Evolutionary conservation across 306 rosid genomes (phyloP), one percentile per base, ranked within the genome.

Genomic region (Ammopiptanthus mongolicus): DNA sequence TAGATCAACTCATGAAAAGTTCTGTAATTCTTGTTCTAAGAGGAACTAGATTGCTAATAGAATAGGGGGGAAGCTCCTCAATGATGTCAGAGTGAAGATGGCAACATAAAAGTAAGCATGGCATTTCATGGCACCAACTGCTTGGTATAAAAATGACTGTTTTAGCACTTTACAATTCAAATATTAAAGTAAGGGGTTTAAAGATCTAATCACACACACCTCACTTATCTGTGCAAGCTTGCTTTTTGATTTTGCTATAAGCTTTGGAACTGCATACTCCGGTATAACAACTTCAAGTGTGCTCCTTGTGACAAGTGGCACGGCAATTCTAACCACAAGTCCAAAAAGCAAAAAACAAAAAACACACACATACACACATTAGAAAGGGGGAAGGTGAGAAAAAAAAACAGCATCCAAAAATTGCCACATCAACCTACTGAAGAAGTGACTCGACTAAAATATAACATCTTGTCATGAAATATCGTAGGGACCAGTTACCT

Each of bases 211-310:
- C 70, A 57, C 63, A 83, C 87, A 28, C 55, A 92, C 99, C 98
- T 92, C 99, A 42, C 99, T 96, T 81, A 96, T 92, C 80, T 86
- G 97, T 29, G 85, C 89, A 76, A 96, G 99, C 93, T 86, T 96
- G 96, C 86, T 96, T 86, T 86, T 96, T 17, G 97, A 92, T 78
- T 87, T 92, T 56, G 91, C 91, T 67, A 86, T 80, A 72, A 96
- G 99, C 89, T 96, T 92, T 8, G 96, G 88, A 81, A 88, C 91
- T 44, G 99, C 99, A 63, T 85, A 84, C 39, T 90, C 97, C 2
- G 99, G 99, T 88, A 96, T 79, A 58, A 86, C 96, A 66, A 96
- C 98, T 89, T 96, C 98, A 50, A 96, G 93, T 71, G 88, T 96
- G 69, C 99, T 96, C 82, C 97, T 84, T 41, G 99, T 92, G 73